phyloP scores from a whole-genome alignment of 2,329 filamentous ascomycete species.

The Lasiodiplodia theobromae region DNA sequence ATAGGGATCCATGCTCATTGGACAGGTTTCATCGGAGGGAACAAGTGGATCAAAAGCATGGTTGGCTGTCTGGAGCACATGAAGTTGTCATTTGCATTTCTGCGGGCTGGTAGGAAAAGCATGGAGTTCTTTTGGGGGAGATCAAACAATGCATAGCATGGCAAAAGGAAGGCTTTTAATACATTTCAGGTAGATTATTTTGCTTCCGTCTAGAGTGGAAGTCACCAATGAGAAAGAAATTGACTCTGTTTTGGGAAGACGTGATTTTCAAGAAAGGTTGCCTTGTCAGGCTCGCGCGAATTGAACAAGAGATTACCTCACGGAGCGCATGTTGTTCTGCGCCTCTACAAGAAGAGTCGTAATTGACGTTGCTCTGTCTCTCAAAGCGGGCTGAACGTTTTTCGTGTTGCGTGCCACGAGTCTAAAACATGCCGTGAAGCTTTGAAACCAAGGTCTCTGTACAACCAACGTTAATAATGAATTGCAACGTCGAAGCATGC shows the following conservation, averaged over 20 bases:
- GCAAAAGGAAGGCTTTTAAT: neutral
- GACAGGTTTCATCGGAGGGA: neutral
- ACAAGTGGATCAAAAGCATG: neutral
- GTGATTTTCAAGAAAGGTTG: neutral
- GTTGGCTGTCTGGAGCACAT: neutral
- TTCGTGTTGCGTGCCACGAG: neutral
- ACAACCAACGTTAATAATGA: neutral
- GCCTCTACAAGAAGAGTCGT: neutral
- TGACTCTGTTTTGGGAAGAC: neutral
- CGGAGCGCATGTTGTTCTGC: neutral
- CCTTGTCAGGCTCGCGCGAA: neutral
- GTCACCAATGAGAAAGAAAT: neutral
- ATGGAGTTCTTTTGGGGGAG: neutral
- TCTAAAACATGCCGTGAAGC: neutral
- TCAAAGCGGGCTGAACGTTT: neutral
- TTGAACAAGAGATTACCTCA: neutral
- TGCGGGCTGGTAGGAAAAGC: neutral
- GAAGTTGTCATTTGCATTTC: neutral
- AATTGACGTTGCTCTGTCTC: neutral
- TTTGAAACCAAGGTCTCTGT: neutral
- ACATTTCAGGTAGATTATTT: too few species aligned
- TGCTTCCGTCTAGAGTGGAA: neutral
- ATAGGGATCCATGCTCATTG: neutral
- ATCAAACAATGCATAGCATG: conserved; percentile 1
- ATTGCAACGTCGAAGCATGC: neutral